Evolutionary conservation across 306 rosid genomes (phyloP).

Genomic region (Arachis hypogaea): DNA sequence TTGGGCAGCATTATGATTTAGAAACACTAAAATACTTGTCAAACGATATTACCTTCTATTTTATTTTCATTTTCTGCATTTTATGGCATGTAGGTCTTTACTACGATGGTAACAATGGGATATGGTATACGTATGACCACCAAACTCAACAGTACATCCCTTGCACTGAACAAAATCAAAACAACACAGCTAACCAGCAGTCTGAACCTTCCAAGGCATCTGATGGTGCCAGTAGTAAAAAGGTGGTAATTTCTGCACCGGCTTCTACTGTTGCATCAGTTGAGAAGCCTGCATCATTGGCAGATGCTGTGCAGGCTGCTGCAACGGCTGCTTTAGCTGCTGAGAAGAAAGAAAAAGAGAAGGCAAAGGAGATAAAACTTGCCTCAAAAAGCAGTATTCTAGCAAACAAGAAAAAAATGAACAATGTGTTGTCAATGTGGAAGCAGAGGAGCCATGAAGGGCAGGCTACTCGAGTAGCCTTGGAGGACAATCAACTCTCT

Average conservation of each 20-base stretch:
- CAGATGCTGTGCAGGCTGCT: conserved; percentile 96
- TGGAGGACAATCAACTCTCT: conserved; percentile 68
- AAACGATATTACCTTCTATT: background rate
- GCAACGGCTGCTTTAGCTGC: conserved; percentile 95
- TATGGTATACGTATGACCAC: conserved; percentile 92
- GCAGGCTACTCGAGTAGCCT: conserved; percentile 81
- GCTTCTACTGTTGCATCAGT: conserved; percentile 66
- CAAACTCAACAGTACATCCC: conserved; percentile 81
- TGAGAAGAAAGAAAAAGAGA: conserved; percentile 94
- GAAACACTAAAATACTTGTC: conserved; percentile 2
- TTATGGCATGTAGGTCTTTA: conserved; percentile 72
- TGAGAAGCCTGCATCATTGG: conserved; percentile 83
- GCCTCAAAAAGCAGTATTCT: conserved; percentile 95
- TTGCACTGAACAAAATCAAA: conserved; percentile 79
- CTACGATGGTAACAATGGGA: conserved; percentile 83
- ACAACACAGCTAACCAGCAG: conserved; percentile 56
- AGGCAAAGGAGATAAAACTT: conserved; percentile 83
- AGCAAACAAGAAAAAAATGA: conserved; percentile 96
- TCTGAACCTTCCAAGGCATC: conserved; percentile 66
- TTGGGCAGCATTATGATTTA: conserved; percentile 16
- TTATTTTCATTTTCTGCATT: conserved; percentile 30
- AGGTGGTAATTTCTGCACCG: conserved; percentile 89
- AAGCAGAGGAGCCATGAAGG: conserved; percentile 98
- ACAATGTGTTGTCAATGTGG: conserved; percentile 93
- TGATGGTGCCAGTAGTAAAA: conserved; percentile 68